Conservation (phyloP, 2,329 filamentous ascomycete species). For the Pestalotiopsis sp. region DNA sequence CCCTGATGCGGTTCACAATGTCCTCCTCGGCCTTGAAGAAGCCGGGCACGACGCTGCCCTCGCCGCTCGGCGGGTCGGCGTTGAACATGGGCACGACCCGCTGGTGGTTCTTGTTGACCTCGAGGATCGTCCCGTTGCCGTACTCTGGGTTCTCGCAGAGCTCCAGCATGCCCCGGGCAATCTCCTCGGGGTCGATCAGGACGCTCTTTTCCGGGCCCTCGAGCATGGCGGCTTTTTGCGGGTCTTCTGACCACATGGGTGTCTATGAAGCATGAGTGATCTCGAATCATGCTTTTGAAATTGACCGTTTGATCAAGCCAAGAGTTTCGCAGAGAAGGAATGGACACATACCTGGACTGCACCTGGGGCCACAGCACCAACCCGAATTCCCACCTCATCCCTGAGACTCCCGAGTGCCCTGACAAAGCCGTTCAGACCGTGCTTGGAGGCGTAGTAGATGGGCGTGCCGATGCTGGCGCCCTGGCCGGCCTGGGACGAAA, state of each 20-base stretch:
- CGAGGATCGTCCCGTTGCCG: slow-evolving; percentile 35
- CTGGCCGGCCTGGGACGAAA: not conserved
- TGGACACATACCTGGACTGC: not conserved
- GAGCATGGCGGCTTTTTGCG: slow-evolving; percentile 7
- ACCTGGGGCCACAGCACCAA: slow-evolving; percentile 3
- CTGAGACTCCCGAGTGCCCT: not conserved
- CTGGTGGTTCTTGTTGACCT: slow-evolving; percentile 27
- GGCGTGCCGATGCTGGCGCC: slow-evolving; percentile 10
- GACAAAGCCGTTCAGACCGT: slow-evolving; percentile 3
- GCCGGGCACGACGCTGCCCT: slow-evolving; percentile 24
- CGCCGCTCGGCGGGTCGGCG: slow-evolving; percentile 26
- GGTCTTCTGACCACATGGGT: slow-evolving; percentile 9
- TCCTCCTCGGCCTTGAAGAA: slow-evolving; percentile 23
- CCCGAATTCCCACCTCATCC: not conserved
- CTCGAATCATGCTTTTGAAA: too few relatives aligned
- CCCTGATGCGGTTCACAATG: slow-evolving; percentile 16
- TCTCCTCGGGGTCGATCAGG: not conserved
- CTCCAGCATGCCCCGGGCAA: slow-evolving; percentile 7
- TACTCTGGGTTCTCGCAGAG: slow-evolving; percentile 19
- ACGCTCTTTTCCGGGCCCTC: not conserved
- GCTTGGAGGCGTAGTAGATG: slow-evolving; percentile 8
- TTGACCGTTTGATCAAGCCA: too few relatives aligned
- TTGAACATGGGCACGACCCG: slow-evolving; percentile 33
- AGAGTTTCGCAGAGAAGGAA: too few relatives aligned
- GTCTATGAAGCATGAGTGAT: not conserved